Conservation (phyloP, 768 basidiomycete genomes). For the Pleurotus giganteus region DNA sequence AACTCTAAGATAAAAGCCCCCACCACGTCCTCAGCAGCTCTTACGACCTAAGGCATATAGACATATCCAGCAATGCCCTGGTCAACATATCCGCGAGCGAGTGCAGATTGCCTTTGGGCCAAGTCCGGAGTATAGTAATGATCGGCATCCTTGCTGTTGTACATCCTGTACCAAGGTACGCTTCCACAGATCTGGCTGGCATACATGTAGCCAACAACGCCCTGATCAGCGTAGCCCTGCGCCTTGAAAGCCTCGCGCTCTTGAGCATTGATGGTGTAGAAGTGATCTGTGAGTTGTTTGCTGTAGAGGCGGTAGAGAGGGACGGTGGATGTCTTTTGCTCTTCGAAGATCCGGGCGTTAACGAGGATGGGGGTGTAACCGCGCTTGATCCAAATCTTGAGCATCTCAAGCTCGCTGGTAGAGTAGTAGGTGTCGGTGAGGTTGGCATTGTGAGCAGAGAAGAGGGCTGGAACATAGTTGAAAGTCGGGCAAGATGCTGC, state of each 20-base stretch:
- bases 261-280: slow-evolving; percentile 13
- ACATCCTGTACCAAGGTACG: slow-evolving; percentile 4
- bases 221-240: slow-evolving; percentile 6
- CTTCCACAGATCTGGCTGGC: slow-evolving; percentile 6
- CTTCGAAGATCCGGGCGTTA: slow-evolving; percentile 14
- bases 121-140: not conserved
- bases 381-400: slow-evolving; percentile 5
- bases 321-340: slow-evolving; percentile 9
- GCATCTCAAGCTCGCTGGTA: slow-evolving; percentile 7
- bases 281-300: slow-evolving; percentile 6
- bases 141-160: not conserved
- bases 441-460: slow-evolving; percentile 2
- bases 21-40: no score
- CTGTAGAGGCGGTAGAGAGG: slow-evolving; percentile 16
- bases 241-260: slow-evolving; percentile 7
- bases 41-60: slow-evolving; percentile 1
- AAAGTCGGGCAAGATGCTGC: slow-evolving; percentile 5
- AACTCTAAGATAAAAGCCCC: not conserved
- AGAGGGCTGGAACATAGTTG: slow-evolving; percentile 4
- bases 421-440: slow-evolving; percentile 7
- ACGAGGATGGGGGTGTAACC: not conserved
- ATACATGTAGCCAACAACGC: slow-evolving; percentile 12
- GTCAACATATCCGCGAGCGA: not conserved
- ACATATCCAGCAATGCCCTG: slow-evolving; percentile 8
- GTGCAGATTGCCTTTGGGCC: not conserved